These are phyloP conservation scores for Arachnomyces sp. DNA, from an alignment of 2,329 filamentous ascomycete species.

Conservation along the genomic window DNA sequence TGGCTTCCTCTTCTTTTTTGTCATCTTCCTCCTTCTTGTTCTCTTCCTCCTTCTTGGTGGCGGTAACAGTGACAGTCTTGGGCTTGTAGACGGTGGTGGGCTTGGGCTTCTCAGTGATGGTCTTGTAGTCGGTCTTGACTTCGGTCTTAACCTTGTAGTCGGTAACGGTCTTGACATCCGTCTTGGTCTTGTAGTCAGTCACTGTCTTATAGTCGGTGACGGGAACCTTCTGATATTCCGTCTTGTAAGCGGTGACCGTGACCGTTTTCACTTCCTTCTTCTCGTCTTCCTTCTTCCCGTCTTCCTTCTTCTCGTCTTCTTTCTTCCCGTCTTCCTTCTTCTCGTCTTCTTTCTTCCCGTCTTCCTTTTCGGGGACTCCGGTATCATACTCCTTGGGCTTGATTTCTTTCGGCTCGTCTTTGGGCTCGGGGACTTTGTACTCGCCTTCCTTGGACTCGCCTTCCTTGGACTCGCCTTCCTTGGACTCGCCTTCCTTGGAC, in stretches of 20 bases:
- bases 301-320: background rate
- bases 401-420: background rate
- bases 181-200: background rate
- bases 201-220: conserved; percentile 1
- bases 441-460: too few species aligned
- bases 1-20: background rate
- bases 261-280: background rate
- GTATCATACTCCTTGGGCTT: background rate
- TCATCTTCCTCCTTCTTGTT: conserved; percentile 2
- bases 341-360: conserved; percentile 1
- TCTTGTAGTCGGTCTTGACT: conserved; percentile 4
- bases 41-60: background rate
- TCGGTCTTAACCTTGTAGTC: conserved; percentile 4
- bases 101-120: background rate
- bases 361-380: background rate
- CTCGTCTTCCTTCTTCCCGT: background rate
- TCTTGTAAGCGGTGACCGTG: background rate
- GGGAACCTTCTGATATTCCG: background rate
- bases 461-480: too few species aligned
- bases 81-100: background rate
- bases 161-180: conserved; percentile 4
- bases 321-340: background rate
- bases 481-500: too few species aligned
- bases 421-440: too few species aligned
- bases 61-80: conserved; percentile 4